Conservation (phyloP, 257 asterid species). For the Gynochthodes officinalis region DNA sequence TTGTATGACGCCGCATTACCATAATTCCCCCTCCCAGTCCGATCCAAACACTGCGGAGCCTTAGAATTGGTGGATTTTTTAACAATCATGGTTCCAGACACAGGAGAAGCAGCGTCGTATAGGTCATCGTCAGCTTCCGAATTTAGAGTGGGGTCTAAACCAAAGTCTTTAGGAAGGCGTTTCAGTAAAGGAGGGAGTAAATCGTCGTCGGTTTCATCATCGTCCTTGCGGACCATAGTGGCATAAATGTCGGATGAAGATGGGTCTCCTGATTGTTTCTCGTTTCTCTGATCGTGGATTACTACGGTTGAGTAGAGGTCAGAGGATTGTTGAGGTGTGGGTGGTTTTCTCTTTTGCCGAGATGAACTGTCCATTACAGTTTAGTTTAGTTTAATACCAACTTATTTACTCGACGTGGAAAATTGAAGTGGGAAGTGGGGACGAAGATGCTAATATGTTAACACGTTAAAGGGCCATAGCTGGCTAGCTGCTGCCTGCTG, state of each 20-base stretch:
- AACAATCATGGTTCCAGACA: constrained; percentile 83
- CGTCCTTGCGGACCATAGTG: constrained; percentile 65
- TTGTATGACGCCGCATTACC: constrained; percentile 22
- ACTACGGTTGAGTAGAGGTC: constrained; percentile 65
- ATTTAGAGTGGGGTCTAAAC: constrained; percentile 40
- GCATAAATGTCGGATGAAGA: constrained; percentile 47
- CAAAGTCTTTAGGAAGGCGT: constrained; percentile 89
- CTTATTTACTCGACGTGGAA: too few species aligned
- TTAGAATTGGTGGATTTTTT: constrained; percentile 43
- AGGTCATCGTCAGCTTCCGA: constrained; percentile 40
- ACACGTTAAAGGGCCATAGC: too few species aligned
- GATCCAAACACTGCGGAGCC: constrained; percentile 32
- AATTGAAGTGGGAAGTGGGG: background rate
- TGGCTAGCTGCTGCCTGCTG: too few species aligned
- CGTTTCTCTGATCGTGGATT: constrained; percentile 26
- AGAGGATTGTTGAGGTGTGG: constrained; percentile 54
- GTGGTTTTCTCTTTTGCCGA: constrained; percentile 56
- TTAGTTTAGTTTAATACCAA: too few species aligned
- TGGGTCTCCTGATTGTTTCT: constrained; percentile 20
- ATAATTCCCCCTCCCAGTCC: constrained; percentile 23
- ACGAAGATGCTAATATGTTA: too few species aligned
- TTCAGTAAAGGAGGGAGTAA: constrained; percentile 82
- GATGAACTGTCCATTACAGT: constrained; percentile 65
- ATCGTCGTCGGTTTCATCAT: constrained; percentile 42
- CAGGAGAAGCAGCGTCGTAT: constrained; percentile 40